A percentile compares a stretch with the other conserved stretches of the same genome.
These are phyloP conservation scores for Deuterostichococcus epilithicus DNA, from an alignment of 139 green algal species.

Conservation along the genomic window DNA sequence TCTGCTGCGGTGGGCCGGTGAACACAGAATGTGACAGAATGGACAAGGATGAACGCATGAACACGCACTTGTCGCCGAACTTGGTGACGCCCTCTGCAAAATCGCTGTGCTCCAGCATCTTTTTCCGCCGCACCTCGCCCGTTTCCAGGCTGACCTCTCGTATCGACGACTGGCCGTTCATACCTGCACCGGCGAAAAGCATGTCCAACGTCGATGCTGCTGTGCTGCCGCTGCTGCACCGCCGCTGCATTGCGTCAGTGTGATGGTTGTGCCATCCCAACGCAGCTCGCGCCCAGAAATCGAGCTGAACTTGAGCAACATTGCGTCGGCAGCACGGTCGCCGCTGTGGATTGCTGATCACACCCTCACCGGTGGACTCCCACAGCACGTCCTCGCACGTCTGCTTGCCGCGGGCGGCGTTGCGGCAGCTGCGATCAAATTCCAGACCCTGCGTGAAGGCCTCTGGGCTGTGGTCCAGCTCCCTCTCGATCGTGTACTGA, in stretches of 20 bases:
- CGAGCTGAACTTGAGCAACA: too few species aligned
- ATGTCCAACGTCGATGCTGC: not conserved
- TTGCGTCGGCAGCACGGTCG: too few species aligned
- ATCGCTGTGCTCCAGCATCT: slow-evolving; percentile 23
- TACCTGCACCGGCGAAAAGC: slow-evolving; percentile 41
- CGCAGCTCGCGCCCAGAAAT: too few species aligned
- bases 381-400: slow-evolving; percentile 64
- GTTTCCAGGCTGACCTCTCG: slow-evolving; percentile 59
- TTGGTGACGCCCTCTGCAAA: slow-evolving; percentile 80
- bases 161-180: slow-evolving; percentile 70
- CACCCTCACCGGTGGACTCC: slow-evolving; percentile 68
- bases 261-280: too few species aligned
- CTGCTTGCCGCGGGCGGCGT: not conserved
- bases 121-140: slow-evolving; percentile 45
- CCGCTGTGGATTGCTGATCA: not conserved
- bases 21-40: not conserved
- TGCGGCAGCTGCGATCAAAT: slow-evolving; percentile 56
- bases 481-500: slow-evolving; percentile 49
- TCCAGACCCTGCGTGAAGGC: slow-evolving; percentile 86
- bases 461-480: slow-evolving; percentile 65
- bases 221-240: too few species aligned
- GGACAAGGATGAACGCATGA: not conserved
- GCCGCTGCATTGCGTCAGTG: not conserved
- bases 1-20: not conserved
- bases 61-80: slow-evolving; percentile 33